Evolutionary conservation across 2,329 filamentous ascomycete species (phyloP), one percentile per base, ranked within the genome.

Genomic region (Alternaria longipes): DNA sequence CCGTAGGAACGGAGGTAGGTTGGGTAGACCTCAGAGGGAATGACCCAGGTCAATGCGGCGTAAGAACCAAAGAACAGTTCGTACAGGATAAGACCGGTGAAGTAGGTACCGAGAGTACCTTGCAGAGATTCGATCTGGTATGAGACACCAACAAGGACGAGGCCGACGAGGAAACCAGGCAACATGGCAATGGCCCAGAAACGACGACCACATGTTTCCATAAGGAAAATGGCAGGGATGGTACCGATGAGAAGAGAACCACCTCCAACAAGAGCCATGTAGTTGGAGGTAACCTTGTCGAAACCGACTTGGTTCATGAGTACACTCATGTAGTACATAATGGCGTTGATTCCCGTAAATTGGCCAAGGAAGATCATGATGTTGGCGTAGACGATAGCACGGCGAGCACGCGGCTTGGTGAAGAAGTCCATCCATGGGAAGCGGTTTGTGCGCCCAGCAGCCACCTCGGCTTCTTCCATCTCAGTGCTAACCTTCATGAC

Each of bases 151-250:
- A 92, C 88, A 24, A 92, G 81, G 9, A 91, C 77, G 0, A 92
- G 82, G 16, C 90, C 90, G 45, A 91, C 74, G 69, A 92, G 90
- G 82, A 91, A 92, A 0, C 89, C 88, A 0, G 89, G 89, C 41
- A 92, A 80, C 86, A 90, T 92, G 5, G 83, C 84, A 63, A 89
- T 90, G 32, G 89, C 90, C 90, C 90, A 92, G 84, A 91, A 91
- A 4, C 90, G 87, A 22, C 90, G 87, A 12, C 90, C 90, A 50
- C 88, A 91, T 3, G 83, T 85, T 71, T 92, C 90, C 90, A 92
- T 92, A 64, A 86, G 86, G 73, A 91, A 84, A 56, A 90, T 87
- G 0, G 88, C 89, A 0, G 89, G 89, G 34, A 91, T 88, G 0
- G 89, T 89, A 22, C 89, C 89, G 16, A 92, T 68, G 0, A 92